Conservation (phyloP, 2,329 filamentous ascomycete species). For the Pseudopithomyces chartarum region DNA sequence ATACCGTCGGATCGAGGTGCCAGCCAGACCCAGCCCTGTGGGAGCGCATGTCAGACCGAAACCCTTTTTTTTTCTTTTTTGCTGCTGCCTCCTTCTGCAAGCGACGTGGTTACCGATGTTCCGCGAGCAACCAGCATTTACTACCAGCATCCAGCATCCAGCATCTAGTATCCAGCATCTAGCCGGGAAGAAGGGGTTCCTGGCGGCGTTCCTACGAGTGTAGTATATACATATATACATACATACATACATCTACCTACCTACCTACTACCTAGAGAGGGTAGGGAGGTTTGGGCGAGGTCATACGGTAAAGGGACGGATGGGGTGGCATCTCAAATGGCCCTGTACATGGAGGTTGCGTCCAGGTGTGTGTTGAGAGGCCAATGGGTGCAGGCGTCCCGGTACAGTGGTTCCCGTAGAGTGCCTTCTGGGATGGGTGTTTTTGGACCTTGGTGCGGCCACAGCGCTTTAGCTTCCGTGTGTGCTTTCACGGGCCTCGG, state of each 20-base stretch:
- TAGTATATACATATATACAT: too few relatives aligned
- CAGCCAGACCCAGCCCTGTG: not conserved
- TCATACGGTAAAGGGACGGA: not conserved
- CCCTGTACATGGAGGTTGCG: not conserved
- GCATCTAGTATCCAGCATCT: too few relatives aligned
- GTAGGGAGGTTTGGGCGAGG: not conserved
- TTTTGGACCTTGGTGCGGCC: slow-evolving; percentile 13
- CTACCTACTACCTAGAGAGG: too few relatives aligned
- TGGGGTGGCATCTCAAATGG: not conserved
- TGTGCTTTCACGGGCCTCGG: slow-evolving; percentile 9
- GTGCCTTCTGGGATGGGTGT: slow-evolving; percentile 18
- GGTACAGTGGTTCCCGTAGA: slow-evolving; percentile 20
- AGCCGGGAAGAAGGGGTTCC: too few relatives aligned
- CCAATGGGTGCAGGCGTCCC: slow-evolving; percentile 15
- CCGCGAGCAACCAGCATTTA: too few relatives aligned
- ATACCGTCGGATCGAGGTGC: too few relatives aligned
- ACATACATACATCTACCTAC: too few relatives aligned
- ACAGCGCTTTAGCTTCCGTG: slow-evolving; percentile 24
- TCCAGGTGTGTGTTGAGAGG: not conserved
- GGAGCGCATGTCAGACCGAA: not conserved
- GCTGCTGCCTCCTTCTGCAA: too few relatives aligned
- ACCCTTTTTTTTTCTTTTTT: too few relatives aligned
- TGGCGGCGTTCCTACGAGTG: too few relatives aligned
- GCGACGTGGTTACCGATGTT: too few relatives aligned
- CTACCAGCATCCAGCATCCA: too few relatives aligned